Evolutionary conservation across 2,329 filamentous ascomycete species (phyloP).

Genomic region (Colletotrichum lindemuthianum): DNA sequence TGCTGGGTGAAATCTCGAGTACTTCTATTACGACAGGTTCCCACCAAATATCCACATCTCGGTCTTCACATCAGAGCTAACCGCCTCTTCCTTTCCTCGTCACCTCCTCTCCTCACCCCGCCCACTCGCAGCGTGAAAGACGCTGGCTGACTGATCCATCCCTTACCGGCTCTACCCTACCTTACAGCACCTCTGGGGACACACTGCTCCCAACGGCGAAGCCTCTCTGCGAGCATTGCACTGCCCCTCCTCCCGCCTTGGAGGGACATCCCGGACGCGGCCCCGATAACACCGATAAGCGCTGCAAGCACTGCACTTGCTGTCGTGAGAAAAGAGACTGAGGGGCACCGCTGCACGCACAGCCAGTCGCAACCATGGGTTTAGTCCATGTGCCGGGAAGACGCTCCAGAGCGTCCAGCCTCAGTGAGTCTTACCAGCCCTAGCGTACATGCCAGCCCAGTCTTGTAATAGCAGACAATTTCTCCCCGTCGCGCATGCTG

Average conservation of each 20-base stretch:
- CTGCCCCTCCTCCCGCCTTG: conserved; percentile 33
- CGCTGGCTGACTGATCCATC: conserved; percentile 23
- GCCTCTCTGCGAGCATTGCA: conserved; percentile 25
- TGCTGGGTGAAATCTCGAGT: conserved; percentile 1
- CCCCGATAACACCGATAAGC: conserved; percentile 35
- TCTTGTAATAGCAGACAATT: conserved; percentile 25
- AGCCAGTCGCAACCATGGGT: conserved; percentile 38
- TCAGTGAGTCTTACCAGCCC: conserved; percentile 36
- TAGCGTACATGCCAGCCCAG: conserved; percentile 26
- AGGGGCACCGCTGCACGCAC: conserved; percentile 33
- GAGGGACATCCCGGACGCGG: conserved; percentile 27
- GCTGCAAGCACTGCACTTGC: conserved; percentile 11
- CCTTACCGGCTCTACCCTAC: conserved; percentile 30
- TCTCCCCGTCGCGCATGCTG: conserved; percentile 18
- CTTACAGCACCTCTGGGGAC: background rate
- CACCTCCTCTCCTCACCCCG: background rate
- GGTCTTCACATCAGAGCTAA: too few relatives aligned
- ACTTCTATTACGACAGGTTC: conserved; percentile 25
- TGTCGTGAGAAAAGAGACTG: conserved; percentile 6
- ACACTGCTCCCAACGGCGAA: too few relatives aligned
- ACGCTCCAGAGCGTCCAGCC: conserved; percentile 36
- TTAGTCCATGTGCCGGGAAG: conserved; percentile 39
- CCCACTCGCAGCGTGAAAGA: conserved; percentile 12
- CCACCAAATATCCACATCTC: conserved; percentile 23
- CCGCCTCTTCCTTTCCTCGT: conserved; percentile 6